These are phyloP conservation scores for Phytophthora litchii DNA, from an alignment of 352 stramenopile genomes.

Conservation along the genomic window DNA sequence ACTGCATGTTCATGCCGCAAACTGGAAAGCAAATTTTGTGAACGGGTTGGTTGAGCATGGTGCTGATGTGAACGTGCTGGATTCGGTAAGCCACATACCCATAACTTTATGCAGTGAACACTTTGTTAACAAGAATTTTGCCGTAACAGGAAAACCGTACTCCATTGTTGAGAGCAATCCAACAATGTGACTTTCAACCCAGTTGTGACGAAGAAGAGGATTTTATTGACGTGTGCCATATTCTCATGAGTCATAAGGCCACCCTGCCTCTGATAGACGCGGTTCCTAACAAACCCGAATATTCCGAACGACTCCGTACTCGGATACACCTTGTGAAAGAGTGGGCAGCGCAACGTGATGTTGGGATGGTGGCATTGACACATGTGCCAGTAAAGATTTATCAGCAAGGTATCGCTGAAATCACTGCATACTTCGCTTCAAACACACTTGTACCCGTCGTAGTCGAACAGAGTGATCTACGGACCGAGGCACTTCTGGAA, in stretches of 20 bases:
- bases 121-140: not conserved
- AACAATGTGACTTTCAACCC: conserved; percentile 24
- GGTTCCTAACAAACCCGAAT: conserved; percentile 2
- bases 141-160: conserved; percentile 24
- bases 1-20: conserved; percentile 28
- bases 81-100: conserved; percentile 8
- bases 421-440: conserved; percentile 23
- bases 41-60: conserved; percentile 24
- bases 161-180: conserved; percentile 19
- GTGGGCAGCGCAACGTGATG: conserved; percentile 24
- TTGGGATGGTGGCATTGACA: conserved; percentile 22
- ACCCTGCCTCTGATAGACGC: not conserved
- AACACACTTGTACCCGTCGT: conserved; percentile 16
- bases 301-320: conserved; percentile 12
- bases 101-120: not conserved
- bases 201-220: conserved; percentile 27
- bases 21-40: conserved; percentile 31
- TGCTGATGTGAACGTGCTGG: conserved; percentile 29
- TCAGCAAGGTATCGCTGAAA: conserved; percentile 16
- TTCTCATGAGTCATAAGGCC: conserved; percentile 33
- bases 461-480: conserved; percentile 13
- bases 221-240: conserved; percentile 36
- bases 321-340: conserved; percentile 31
- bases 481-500: conserved; percentile 14
- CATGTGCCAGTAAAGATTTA: conserved; percentile 35